Conservation (phyloP, 73 alveolate species). For the Diophrys appendiculata region DNA sequence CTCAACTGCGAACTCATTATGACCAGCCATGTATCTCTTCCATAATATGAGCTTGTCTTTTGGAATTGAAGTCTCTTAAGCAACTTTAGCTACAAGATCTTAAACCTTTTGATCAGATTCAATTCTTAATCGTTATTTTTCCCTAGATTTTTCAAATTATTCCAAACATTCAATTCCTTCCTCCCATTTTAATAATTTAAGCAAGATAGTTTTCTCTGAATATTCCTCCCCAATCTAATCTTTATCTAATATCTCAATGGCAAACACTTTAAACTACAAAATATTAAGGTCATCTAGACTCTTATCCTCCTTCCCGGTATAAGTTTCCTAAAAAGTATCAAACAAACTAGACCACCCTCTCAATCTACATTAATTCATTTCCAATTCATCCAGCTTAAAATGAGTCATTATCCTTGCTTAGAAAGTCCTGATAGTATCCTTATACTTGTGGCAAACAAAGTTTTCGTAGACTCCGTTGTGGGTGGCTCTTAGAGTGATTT, state of each 20-base stretch:
- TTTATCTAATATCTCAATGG: neutral
- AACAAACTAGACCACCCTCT: slow-evolving; percentile 6
- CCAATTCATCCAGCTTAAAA: neutral
- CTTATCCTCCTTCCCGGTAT: neutral
- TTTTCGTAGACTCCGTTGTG: slow-evolving; percentile 2
- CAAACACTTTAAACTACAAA: neutral
- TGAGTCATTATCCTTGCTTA: neutral
- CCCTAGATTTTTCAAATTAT: neutral
- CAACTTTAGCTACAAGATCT: neutral
- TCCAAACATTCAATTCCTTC: neutral
- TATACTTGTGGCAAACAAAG: neutral
- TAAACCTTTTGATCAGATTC: neutral
- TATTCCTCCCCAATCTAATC: neutral
- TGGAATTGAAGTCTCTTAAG: neutral
- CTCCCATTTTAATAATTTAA: neutral
- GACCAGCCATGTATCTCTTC: neutral
- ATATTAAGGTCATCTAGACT: neutral
- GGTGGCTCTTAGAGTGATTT: slow-evolving; percentile 1
- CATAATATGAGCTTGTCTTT: neutral
- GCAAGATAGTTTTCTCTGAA: neutral
- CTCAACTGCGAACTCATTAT: neutral
- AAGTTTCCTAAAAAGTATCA: neutral
- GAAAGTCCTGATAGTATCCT: neutral
- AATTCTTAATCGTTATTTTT: neutral
- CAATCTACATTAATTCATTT: neutral